Evolutionary conservation across 2,329 filamentous ascomycete species (phyloP).

Genomic region (Cytospora paraplurivora): DNA sequence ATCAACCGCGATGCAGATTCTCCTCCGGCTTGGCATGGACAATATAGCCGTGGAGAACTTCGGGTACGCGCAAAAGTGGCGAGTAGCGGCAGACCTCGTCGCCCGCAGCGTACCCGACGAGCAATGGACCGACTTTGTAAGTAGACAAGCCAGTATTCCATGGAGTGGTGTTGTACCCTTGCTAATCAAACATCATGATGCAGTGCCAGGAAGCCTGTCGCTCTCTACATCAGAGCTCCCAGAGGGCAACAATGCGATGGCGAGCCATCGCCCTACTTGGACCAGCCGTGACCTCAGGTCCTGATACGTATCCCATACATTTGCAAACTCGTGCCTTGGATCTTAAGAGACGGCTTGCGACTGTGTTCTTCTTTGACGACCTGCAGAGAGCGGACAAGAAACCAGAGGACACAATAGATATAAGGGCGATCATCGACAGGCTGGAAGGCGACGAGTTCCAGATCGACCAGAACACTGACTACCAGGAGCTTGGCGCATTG

Average conservation of each 20-base stretch:
- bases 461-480: conserved; percentile 63
- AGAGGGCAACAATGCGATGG: conserved; percentile 54
- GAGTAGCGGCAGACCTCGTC: conserved; percentile 48
- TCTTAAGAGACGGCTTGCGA: conserved; percentile 66
- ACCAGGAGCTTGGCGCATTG: conserved; percentile 65
- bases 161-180: conserved; percentile 4
- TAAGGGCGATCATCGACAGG: conserved; percentile 49
- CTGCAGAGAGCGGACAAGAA: conserved; percentile 43
- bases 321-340: conserved; percentile 49
- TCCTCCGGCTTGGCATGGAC: conserved; percentile 60
- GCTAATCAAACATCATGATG: conserved; percentile 43
- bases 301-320: neutral
- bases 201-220: conserved; percentile 54
- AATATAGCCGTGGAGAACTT: conserved; percentile 48
- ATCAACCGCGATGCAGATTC: conserved; percentile 46
- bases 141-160: conserved; percentile 20
- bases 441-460: conserved; percentile 53
- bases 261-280: conserved; percentile 63
- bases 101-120: conserved; percentile 43
- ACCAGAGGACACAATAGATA: conserved; percentile 45
- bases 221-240: conserved; percentile 51
- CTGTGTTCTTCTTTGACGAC: conserved; percentile 62
- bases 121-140: conserved; percentile 43
- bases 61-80: conserved; percentile 44
- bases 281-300: conserved; percentile 40